A percentile compares a stretch with the other conserved stretches of the same genome.
phyloP scores from a whole-genome alignment of 2,329 filamentous ascomycete species.

The Claviceps fusiformis region DNA sequence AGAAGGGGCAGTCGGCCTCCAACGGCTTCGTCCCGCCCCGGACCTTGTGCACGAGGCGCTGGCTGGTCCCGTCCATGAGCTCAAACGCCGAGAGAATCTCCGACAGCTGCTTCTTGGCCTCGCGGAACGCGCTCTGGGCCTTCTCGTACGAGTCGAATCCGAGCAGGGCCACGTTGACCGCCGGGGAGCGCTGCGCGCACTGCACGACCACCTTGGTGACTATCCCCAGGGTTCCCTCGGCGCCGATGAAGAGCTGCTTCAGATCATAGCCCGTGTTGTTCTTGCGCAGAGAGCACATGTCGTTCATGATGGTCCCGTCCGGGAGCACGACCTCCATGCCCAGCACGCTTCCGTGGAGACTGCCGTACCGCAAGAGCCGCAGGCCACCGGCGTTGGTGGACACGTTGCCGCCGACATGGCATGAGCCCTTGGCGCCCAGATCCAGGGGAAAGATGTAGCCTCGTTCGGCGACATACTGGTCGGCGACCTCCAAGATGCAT shows the following conservation, averaged over 20 bases:
- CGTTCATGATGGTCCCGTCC: conserved; percentile 82
- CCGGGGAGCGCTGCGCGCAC: conserved; percentile 74
- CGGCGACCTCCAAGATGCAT: conserved; percentile 77
- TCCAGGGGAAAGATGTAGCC: conserved; percentile 90
- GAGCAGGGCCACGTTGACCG: conserved; percentile 91
- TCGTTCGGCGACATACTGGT: conserved; percentile 70
- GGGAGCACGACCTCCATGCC: conserved; percentile 89
- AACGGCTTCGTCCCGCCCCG: conserved; percentile 73
- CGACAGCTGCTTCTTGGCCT: conserved; percentile 78
- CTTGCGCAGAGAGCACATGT: conserved; percentile 78
- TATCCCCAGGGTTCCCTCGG: conserved; percentile 87
- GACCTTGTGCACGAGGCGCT: conserved; percentile 61
- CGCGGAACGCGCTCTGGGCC: conserved; percentile 70
- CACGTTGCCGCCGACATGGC: conserved; percentile 91
- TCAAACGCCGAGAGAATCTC: conserved; percentile 97
- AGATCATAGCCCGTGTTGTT: conserved; percentile 98
- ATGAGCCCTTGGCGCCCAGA: conserved; percentile 94
- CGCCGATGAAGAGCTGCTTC: conserved; percentile 93
- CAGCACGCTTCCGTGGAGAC: conserved; percentile 82
- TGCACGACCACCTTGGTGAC: conserved; percentile 83
- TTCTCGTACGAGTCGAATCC: conserved; percentile 84
- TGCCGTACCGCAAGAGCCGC: conserved; percentile 81
- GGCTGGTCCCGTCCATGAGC: conserved; percentile 81
- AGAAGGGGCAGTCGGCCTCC: conserved; percentile 78
- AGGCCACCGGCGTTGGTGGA: conserved; percentile 91